Base-by-base conservation (phyloP, 257 asterid species). In the Solanum arcanum region DNA sequence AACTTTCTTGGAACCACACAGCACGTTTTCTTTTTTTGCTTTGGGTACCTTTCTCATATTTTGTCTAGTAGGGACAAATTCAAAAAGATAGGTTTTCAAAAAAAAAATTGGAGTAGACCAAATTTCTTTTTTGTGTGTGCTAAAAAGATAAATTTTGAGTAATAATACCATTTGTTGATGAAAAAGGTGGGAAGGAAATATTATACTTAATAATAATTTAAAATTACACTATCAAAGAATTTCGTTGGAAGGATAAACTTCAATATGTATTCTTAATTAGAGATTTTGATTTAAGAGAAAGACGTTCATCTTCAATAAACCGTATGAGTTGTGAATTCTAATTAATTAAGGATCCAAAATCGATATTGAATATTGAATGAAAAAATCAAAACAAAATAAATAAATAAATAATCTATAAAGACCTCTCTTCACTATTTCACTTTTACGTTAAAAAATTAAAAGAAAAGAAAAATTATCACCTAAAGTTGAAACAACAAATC, bases 1-100 rank as follows among this genome's bases (percentile, higher is more conserved):
- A 80, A 80, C 85, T 80, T 80, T 80, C 41, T 80, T 80, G 69
- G 85, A 80, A 14, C 85, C 85, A 80, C 68, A 80, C 85, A 80
- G 14, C 85, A 80, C 44, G 69, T 80, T 47, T 47, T 80, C 85
- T 80, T 80, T 37, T 35, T 47, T 80, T 27, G 6, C 41, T 52
- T 52, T 56, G 16, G n/a, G 44, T 27, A 29, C 42, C 85, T 47
- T 80, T 80, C 29, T 47, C 44, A 80, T 80, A 47, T 16, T 47
- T 47, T 6, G 29, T 80, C 12, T 29, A 47, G 44, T 80, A 16
- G 13, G 85, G 42, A 77, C 62, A 49, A 47, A 78, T 16, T 39
- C 62, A 46, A 7, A 77, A 78, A 13, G 66, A 80, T 29, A 80
- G 10, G 11, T 80, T 80, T 80, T 47, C 11, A 80, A 78, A 27